Evolutionary conservation across 23 red algal species (phyloP), one percentile per base, ranked within the genome.

Genomic region (Gracilaria caudata): DNA sequence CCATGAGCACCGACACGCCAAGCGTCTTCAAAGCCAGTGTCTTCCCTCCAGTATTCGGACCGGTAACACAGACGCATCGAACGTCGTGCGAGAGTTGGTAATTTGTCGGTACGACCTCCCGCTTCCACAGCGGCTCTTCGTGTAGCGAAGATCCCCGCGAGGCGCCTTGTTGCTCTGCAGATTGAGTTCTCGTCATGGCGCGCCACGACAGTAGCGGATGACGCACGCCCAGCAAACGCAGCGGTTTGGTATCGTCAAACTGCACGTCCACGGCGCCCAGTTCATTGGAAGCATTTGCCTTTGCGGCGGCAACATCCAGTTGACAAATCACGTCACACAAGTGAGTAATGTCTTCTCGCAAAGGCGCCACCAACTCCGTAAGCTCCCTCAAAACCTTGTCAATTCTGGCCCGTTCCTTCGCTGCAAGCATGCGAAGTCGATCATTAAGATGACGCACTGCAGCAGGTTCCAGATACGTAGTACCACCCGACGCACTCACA

Each of bases 31-130:
- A 38, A 38, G 80, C 53, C 37, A 95, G 72, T 19, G 97, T 99
- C 57, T 99, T 99, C 28, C 97, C 97, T n/a, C 97, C 97, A 8
- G 97, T 94, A 24, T 99, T 94, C 7, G 93, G 88, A 24, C 97
- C 97, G 39, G 97, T 99, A 3, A 99, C 84, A 60, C 91, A 87
- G 25, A 93, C 93, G 46, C 92, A 94, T 30, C 87, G 64, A 34
- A 90, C 68, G 13, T 59, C 29, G 1, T 71, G 79, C 28, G 72
- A 54, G 56, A 99, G 44, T 21, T 49, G 9, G 61, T 95, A 99
- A 73, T 80, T 92, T 0, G 90, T 73, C 3, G 97, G 97, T 26
- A 99, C 91, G 30, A 95, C 89, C 24, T 29, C 26, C 12, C 26
- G 53, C 23, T 79, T 61, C 81, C 84, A 83, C 43, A 26, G 33